Percentiles rank a stretch among this genome's conserved stretches.
Conservation (phyloP, 768 basidiomycete species). For the Cyclocybe aegerita region DNA sequence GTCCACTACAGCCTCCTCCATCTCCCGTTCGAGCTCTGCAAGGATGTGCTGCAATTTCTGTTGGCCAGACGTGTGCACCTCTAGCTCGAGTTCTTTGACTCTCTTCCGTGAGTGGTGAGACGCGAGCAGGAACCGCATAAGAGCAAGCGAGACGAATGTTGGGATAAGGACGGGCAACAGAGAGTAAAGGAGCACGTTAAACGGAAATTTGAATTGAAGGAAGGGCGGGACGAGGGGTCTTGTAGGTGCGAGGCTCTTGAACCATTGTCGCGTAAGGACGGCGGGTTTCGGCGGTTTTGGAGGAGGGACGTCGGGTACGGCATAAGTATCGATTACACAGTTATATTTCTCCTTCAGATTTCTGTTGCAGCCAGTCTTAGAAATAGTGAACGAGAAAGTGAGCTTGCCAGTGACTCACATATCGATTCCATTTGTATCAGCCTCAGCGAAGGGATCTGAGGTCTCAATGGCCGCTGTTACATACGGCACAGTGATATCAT, state of each 20-base stretch:
- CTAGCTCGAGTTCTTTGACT: conserved; percentile 62
- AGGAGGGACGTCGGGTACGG: conserved; percentile 42
- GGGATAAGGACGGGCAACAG: conserved; percentile 69
- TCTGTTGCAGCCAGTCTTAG: conserved; percentile 31
- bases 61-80: conserved; percentile 35
- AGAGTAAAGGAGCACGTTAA: conserved; percentile 62
- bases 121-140: conserved; percentile 58
- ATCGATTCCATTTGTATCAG: conserved; percentile 55
- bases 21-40: conserved; percentile 53
- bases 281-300: conserved; percentile 35
- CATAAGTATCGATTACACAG: conserved; percentile 55
- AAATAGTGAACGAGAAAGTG: neutral
- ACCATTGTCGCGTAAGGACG: conserved; percentile 44
- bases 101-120: conserved; percentile 62
- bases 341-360: conserved; percentile 55
- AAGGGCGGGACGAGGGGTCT: conserved; percentile 56
- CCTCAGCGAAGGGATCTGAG: conserved; percentile 62
- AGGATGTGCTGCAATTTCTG: conserved; percentile 58
- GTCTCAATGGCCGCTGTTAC: conserved; percentile 73
- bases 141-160: conserved; percentile 47
- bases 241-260: conserved; percentile 36
- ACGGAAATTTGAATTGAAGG: conserved; percentile 61
- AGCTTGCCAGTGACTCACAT: conserved; percentile 41
- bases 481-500: conserved; percentile 83
- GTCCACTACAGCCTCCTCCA: conserved; percentile 64